phyloP scores from a whole-genome alignment of 2,329 filamentous ascomycete species.

The Myriosclerotinia scirpicola region DNA sequence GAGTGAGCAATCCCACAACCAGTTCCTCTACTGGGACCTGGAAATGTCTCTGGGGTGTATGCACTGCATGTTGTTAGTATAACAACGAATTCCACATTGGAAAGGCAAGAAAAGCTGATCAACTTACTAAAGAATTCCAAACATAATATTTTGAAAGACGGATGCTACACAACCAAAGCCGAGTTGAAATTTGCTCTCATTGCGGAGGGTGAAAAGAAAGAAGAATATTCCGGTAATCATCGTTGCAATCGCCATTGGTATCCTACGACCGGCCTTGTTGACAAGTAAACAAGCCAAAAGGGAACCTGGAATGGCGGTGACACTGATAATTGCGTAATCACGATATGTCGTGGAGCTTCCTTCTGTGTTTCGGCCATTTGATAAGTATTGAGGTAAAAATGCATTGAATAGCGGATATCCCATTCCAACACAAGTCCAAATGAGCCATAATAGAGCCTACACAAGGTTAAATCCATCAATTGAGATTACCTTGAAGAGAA shows the following conservation, averaged over 20 bases:
- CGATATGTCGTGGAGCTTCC: conserved; percentile 61
- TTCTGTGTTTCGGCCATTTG: conserved; percentile 51
- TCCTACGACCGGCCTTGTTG: conserved; percentile 68
- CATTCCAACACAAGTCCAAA: conserved; percentile 81
- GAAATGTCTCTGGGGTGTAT: conserved; percentile 76
- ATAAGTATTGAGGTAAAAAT: conserved; percentile 84
- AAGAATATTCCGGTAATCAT: conserved; percentile 68
- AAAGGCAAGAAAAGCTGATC: neutral
- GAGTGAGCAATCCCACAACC: conserved; percentile 72
- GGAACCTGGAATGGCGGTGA: conserved; percentile 75
- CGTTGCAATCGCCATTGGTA: conserved; percentile 68
- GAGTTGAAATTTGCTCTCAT: conserved; percentile 58
- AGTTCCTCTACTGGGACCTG: conserved; percentile 68
- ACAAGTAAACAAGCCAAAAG: conserved; percentile 73
- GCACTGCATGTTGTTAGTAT: conserved; percentile 43
- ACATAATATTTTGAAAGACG: conserved; percentile 75
- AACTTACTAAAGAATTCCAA: conserved; percentile 65
- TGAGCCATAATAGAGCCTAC: conserved; percentile 64
- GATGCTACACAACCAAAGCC: conserved; percentile 67
- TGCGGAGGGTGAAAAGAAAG: conserved; percentile 63
- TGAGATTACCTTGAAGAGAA: neutral
- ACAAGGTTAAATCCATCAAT: neutral
- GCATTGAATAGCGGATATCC: conserved; percentile 87
- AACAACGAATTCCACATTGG: neutral
- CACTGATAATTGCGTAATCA: conserved; percentile 78